Conservation (phyloP, 139 green algal genomes). For the Desmodesmus armatus region DNA sequence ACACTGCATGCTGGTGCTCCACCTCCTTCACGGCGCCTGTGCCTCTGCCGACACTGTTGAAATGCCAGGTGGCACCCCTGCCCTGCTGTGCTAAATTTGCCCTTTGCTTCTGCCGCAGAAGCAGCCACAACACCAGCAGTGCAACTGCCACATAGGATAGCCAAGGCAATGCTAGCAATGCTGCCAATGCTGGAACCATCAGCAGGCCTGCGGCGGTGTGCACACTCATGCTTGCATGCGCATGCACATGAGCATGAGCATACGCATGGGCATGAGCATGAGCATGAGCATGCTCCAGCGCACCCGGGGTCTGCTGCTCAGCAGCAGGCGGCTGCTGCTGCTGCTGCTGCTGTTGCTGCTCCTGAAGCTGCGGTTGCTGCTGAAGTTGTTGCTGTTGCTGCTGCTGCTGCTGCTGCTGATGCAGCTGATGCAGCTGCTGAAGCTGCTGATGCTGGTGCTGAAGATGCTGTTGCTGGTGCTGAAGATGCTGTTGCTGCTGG, state of each 20-base stretch:
- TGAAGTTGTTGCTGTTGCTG: no score
- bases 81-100: not conserved
- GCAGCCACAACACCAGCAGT: not conserved
- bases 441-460: no score
- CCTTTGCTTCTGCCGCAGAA: not conserved
- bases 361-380: no score
- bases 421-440: no score
- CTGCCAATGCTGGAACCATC: not conserved
- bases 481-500: not conserved
- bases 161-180: not conserved
- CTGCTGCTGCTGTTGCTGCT: no score
- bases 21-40: not conserved
- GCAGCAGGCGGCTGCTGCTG: no score
- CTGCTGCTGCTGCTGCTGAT: no score
- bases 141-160: no score
- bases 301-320: not conserved
- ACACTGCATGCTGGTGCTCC: no score
- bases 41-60: not conserved
- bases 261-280: constrained; percentile 39
- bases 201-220: not conserved
- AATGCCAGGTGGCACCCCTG: not conserved
- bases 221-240: constrained; percentile 68
- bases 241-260: constrained; percentile 69
- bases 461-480: not conserved
- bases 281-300: not conserved